Base-by-base conservation (phyloP, 495 filamentous ascomycete species). In the Cryomyces minteri region DNA sequence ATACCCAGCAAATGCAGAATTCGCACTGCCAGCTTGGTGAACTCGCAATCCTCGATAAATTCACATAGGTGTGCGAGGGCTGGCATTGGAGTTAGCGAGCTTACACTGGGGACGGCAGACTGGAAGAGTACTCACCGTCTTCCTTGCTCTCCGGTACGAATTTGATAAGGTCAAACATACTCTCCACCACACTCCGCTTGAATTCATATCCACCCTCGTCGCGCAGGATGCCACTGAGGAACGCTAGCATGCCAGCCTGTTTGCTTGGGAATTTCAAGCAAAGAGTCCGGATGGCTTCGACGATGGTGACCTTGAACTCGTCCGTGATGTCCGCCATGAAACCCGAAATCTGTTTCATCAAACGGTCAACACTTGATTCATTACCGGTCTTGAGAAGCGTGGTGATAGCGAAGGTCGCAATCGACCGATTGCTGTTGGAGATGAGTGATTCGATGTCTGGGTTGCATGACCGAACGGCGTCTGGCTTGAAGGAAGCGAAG, bases 1-100 rank as follows among this genome's bases (percentile, higher is more conserved):
- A 83, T 70, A 52, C 92, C 90, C 32, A 99, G 74, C 30, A 96
- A 73, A 64, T 96, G 88, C 34, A 99, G 67, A 49, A 96, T 86
- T 39, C 92, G 77, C 41, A 99, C 88, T 33, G 92, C 88, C 44
- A 99, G 73, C 65, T 99, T 99, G 12, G 90, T 95, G 62, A 95
- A 99, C 56, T 99, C 90, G 69, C 90, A 99, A 59, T 99, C 90
- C 62, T 99, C 90, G 51, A 99, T 96, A 62, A 99, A 99, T 58
- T 99, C 90, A 65, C 88, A 95, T 11, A 99, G 76, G 58, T 95
- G 90, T 10, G 87, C 85, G 33, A 99, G 76, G 18, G 92, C 87
- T 75, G 45, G 18, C 18, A 25, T 25, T 25, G 18, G 18, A 25
- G 2, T 25, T 2, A 25, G 18, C 18, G 2, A 30, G 9, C 43